phyloP scores from a whole-genome alignment of 495 filamentous ascomycete genomes.

The Trichoderma gamsii region DNA sequence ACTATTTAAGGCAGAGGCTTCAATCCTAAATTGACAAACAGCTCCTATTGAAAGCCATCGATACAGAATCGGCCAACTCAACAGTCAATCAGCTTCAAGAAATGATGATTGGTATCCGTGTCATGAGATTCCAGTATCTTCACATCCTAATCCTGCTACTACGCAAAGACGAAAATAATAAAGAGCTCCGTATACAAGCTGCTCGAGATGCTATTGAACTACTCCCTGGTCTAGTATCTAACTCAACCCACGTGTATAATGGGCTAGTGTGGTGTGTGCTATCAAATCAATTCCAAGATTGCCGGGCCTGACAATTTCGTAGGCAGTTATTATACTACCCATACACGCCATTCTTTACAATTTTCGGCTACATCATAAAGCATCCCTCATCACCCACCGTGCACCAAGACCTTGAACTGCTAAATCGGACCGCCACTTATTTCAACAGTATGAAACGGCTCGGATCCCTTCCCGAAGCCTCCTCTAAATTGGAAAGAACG shows the following conservation, averaged over 20 bases:
- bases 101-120: background rate
- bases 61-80: background rate
- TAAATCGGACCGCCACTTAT: background rate
- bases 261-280: conserved; percentile 22
- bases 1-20: background rate
- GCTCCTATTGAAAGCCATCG: background rate
- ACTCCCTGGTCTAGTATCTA: conserved; percentile 20
- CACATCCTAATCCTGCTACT: background rate
- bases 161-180: background rate
- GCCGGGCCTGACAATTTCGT: background rate
- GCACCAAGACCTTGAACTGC: background rate
- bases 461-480: background rate
- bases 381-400: background rate
- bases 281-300: background rate
- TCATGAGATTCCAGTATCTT: background rate
- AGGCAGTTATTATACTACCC: conserved; percentile 26
- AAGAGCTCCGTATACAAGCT: background rate
- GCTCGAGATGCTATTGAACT: conserved; percentile 14
- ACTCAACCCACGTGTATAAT: conserved; percentile 23
- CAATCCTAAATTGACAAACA: background rate
- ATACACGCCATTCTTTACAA: conserved; percentile 22
- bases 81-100: background rate
- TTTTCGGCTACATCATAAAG: background rate
- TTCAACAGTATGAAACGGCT: background rate
- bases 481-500: background rate